Evolutionary conservation across 1,284 basidiomycete species (phyloP).

Genomic region (Mixia osmundae): DNA sequence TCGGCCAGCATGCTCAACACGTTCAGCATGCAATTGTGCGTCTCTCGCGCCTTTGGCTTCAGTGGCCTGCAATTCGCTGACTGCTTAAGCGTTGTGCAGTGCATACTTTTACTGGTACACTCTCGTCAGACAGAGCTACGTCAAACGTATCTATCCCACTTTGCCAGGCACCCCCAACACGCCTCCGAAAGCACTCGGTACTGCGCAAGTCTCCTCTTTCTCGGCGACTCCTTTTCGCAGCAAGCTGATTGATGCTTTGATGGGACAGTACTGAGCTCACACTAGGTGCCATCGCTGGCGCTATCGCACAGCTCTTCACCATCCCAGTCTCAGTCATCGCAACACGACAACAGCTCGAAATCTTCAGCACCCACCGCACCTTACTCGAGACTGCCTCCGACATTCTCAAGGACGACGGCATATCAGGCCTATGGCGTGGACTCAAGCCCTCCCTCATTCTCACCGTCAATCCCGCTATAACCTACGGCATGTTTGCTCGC

Average conservation of each 20-base stretch:
- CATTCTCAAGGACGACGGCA: slow-evolving; percentile 77
- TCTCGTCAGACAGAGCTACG: slow-evolving; percentile 58
- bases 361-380: slow-evolving; percentile 18
- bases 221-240: not conserved
- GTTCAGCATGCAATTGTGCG: slow-evolving; percentile 68
- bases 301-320: slow-evolving; percentile 89
- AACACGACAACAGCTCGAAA: slow-evolving; percentile 72
- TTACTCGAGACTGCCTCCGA: slow-evolving; percentile 59
- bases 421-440: slow-evolving; percentile 81
- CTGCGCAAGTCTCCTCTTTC: slow-evolving; percentile 9
- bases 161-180: slow-evolving; percentile 3
- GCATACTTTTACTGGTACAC: slow-evolving; percentile 99
- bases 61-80: slow-evolving; percentile 3
- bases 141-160: slow-evolving; percentile 32
- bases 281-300: slow-evolving; percentile 78
- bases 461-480: slow-evolving; percentile 87
- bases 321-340: slow-evolving; percentile 96
- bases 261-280: slow-evolving; percentile 41
- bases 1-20: slow-evolving; percentile 96
- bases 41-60: slow-evolving; percentile 13
- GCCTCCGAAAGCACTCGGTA: slow-evolving; percentile 11
- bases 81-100: slow-evolving; percentile 26
- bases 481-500: slow-evolving; percentile 86
- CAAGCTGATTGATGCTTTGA: not conserved
- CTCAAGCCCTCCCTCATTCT: slow-evolving; percentile 78